Conservation (phyloP, 768 basidiomycete genomes). For the Vararia minispora region DNA sequence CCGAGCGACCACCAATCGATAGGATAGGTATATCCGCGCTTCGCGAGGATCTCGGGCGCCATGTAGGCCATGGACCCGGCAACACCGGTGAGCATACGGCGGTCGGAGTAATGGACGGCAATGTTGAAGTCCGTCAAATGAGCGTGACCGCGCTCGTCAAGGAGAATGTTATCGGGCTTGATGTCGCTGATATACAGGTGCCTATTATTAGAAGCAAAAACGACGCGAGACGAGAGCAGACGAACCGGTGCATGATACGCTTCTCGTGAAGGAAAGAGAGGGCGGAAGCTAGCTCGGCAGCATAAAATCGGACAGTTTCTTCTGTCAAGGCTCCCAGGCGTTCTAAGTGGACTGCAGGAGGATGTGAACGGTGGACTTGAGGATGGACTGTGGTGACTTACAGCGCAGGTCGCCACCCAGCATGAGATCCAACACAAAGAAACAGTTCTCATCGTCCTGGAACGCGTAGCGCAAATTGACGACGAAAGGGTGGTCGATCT, state of each 20-base stretch:
- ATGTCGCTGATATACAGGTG: conserved; percentile 50
- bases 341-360: conserved; percentile 70
- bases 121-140: conserved; percentile 99
- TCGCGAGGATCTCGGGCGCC: conserved; percentile 86
- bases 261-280: conserved; percentile 87
- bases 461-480: conserved; percentile 95
- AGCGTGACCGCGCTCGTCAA: conserved; percentile 92
- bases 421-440: conserved; percentile 97
- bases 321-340: conserved; percentile 66
- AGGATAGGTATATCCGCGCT: conserved; percentile 87
- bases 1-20: conserved; percentile 98
- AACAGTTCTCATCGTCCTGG: conserved; percentile 97
- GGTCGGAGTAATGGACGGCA: conserved; percentile 89
- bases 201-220: conserved; percentile 17
- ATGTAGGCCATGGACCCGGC: conserved; percentile 99
- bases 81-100: conserved; percentile 75
- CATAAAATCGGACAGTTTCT: conserved; percentile 74
- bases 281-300: conserved; percentile 83
- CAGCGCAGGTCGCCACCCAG: conserved; percentile 90
- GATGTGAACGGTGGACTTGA: conserved; percentile 7
- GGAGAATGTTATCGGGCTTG: conserved; percentile 95
- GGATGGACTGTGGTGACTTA: conserved; percentile 28
- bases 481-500: conserved; percentile 94
- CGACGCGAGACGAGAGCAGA: conserved; percentile 19
- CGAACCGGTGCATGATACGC: conserved; percentile 91